Evolutionary conservation across 2,329 filamentous ascomycete genomes (phyloP), one percentile per base, ranked within the genome.

Genomic region (Exophiala calicioides): DNA sequence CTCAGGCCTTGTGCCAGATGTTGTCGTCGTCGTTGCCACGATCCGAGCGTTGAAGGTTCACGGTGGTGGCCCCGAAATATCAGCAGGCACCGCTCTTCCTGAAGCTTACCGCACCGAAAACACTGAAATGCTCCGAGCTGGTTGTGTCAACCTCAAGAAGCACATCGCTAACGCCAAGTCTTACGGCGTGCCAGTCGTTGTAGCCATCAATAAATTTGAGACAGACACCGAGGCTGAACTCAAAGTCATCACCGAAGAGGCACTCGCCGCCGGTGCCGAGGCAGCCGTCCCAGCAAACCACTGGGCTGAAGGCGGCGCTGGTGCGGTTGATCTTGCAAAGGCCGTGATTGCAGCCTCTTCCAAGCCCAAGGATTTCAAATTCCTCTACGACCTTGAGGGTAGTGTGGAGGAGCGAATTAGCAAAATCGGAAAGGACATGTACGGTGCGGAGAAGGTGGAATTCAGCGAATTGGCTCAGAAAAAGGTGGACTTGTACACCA

Each of bases 11-110:
- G 82, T 89, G 2, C 93, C 93, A 2, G 93, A 98, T 63, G 88
- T 90, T 1, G 90, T 95, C 5, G 89, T 98, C 33, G 84, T 98
- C 49, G 93, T 98, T 27, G 91, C 93, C 18, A 98, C 93, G 2
- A 88, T 98, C 34, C 86, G 93, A 58, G 93, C 93, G 5, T 78
- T 98, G 56, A 98, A 98, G 78, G 90, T 96, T 3, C 93, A 98
- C 68, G 93, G 93, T 43, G 93, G 91, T 47, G 93, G 90, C 13
- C 91, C 93, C n/a, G 86, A 91, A 24, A 95, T 97, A 63, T 80
- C 86, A 33, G 88, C 91, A 18, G 93, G 91, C 44, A 88, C 86
- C 16, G 70, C 91, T 44, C 81, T 97, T n/a, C 78, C 85, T 59
- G 82, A 90, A 53, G 86, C 95, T 10, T 98, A 97, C 76, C 85